Conservation (phyloP, 2,329 filamentous ascomycete genomes). For the Sclerotiophoma versabilis region DNA sequence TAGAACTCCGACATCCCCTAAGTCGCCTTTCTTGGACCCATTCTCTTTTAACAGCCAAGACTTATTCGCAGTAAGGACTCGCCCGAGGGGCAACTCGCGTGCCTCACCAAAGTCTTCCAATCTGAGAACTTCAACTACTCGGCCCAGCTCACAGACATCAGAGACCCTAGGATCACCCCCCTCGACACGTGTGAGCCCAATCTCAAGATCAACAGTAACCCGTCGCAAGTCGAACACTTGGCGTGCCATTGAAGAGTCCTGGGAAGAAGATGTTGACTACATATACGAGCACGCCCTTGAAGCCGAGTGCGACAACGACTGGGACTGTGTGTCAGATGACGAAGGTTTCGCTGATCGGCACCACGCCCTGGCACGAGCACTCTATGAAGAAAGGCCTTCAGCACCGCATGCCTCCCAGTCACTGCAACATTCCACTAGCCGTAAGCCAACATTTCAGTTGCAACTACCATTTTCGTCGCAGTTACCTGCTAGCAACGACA, state of each 20-base stretch:
- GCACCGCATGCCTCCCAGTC: not conserved
- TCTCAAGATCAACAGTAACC: constrained; percentile 28
- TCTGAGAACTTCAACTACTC: constrained; percentile 31
- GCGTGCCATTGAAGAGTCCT: constrained; percentile 54
- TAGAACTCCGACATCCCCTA: constrained; percentile 34
- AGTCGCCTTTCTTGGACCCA: constrained; percentile 36
- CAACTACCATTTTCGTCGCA: constrained; percentile 38
- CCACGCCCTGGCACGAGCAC: constrained; percentile 6
- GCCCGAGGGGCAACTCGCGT: constrained; percentile 32
- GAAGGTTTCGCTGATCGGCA: constrained; percentile 46
- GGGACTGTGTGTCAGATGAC: constrained; percentile 52
- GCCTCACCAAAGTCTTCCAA: constrained; percentile 33
- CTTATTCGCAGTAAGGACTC: constrained; percentile 27
- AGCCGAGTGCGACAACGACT: constrained; percentile 67
- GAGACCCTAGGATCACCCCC: constrained; percentile 55
- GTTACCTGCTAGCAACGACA: constrained; percentile 36
- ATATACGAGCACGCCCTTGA: constrained; percentile 68
- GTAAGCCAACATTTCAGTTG: constrained; percentile 11
- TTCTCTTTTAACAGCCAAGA: constrained; percentile 38
- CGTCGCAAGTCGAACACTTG: constrained; percentile 45
- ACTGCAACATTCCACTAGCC: not conserved
- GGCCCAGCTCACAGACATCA: constrained; percentile 51
- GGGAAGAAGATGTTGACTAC: constrained; percentile 70
- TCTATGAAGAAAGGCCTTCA: constrained; percentile 9
- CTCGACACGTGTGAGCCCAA: constrained; percentile 35